Conservation (phyloP, 352 stramenopile species). For the Discostella stelligera region DNA sequence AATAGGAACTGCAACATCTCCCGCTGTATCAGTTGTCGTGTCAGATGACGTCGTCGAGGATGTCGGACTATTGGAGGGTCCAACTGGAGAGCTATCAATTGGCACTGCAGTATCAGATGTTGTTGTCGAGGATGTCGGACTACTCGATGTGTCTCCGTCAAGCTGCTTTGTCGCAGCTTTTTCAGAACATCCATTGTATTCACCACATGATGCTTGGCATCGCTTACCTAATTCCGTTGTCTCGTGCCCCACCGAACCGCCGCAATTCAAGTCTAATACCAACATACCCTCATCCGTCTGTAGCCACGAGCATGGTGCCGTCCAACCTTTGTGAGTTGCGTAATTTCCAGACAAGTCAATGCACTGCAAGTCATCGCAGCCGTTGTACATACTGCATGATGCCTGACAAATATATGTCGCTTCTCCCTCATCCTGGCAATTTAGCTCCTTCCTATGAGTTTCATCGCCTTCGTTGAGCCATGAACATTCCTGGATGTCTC, state of each 20-base stretch:
- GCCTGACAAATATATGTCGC: constrained; percentile 44
- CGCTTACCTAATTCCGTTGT: constrained; percentile 45
- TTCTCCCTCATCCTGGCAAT: constrained; percentile 33
- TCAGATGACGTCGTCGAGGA: not conserved
- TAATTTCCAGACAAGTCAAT: constrained; percentile 42
- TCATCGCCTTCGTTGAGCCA: constrained; percentile 44
- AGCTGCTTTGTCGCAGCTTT: not conserved
- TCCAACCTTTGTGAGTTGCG: constrained; percentile 39
- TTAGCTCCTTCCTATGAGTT: constrained; percentile 38
- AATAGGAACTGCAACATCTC: no score
- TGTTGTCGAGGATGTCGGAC: not conserved
- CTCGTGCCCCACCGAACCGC: constrained; percentile 29
- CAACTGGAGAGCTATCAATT: not conserved
- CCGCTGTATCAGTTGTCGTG: not conserved
- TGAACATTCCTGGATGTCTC: constrained; percentile 38
- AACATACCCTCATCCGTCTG: constrained; percentile 29
- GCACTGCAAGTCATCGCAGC: constrained; percentile 42
- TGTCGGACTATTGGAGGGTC: not conserved
- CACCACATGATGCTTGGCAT: constrained; percentile 37
- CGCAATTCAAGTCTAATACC: constrained; percentile 47
- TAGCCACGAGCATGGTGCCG: constrained; percentile 41
- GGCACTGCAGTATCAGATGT: not conserved
- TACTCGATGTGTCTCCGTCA: not conserved
- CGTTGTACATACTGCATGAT: constrained; percentile 46
- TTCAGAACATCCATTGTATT: constrained; percentile 42